Evolutionary conservation across 208 protist species (phyloP), one percentile per base, ranked within the genome.

Genomic region (Polymyxa betae): DNA sequence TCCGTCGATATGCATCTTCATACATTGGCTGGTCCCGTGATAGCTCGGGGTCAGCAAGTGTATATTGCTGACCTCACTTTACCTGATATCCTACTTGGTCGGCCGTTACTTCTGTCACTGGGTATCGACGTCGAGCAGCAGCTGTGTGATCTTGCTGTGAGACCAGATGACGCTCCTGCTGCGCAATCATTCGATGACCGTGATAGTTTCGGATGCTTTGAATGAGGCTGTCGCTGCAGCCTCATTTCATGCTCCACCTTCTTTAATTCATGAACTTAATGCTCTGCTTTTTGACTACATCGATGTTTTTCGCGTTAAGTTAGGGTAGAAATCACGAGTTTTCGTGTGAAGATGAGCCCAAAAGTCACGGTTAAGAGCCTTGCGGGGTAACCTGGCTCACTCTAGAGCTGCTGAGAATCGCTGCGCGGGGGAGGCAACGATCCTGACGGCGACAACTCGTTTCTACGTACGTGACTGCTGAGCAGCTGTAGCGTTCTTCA

Each of bases 101-200:
- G 54, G 29, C 54, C 54, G 16, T 29, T 66, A 16, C 54, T 66
- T 29, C 20, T 66, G 20, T 16, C 54, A 29, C 54, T 66, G 54
- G 54, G 54, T 29, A 66, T 66, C 29, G 54, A 66, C 54, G 54
- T 66, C 54, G 54, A 66, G n/a, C n/a, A n/a, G n/a, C n/a, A n/a
- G n/a, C n/a, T n/a, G n/a, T n/a, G n/a, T n/a, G n/a, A n/a, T n/a
- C n/a, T n/a, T n/a, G n/a, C n/a, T n/a, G n/a, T n/a, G n/a, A n/a
- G n/a, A 45, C 72, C 72, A 60, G 49, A 43, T 20, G n/a, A 35
- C 72, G 72, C 5, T 43, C 16, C 16, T 82, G 16, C 72, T 45
- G n/a, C 72, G 40, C 12, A 5, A 45, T 20, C 10, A 35, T 20
- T n/a, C 72, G 72, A 43, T n/a, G n/a, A n/a, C 40, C n/a, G n/a